phyloP scores from a whole-genome alignment of 2,329 filamentous ascomycete species.

The Stylonectria norvegica region DNA sequence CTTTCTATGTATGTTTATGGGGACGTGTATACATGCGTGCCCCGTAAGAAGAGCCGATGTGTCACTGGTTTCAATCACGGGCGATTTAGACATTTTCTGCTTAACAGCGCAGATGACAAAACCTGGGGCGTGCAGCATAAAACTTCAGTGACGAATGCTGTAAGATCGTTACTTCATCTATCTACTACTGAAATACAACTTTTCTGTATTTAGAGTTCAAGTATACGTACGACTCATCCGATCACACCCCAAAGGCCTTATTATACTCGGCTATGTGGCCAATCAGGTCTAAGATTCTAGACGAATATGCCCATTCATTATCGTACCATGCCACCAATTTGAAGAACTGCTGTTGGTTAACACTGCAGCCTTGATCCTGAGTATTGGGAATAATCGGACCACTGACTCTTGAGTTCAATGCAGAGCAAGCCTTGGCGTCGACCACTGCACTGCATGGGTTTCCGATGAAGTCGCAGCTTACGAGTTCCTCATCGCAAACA shows the following conservation, averaged over 20 bases:
- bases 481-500: background rate
- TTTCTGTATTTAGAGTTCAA: too few relatives aligned
- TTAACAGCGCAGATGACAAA: too few relatives aligned
- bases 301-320: background rate
- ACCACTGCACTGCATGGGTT: background rate
- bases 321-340: background rate
- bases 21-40: too few relatives aligned
- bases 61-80: too few relatives aligned
- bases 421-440: background rate
- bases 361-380: background rate
- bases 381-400: background rate
- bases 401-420: background rate
- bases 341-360: background rate
- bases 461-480: background rate
- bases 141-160: too few relatives aligned
- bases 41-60: too few relatives aligned
- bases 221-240: too few relatives aligned
- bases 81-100: too few relatives aligned
- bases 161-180: too few relatives aligned
- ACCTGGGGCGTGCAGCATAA: too few relatives aligned
- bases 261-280: background rate
- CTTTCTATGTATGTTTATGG: too few relatives aligned
- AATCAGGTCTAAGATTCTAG: background rate
- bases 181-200: too few relatives aligned
- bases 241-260: background rate